Conservation (phyloP, 106 monocot species). For the Narthecium ossifragum region DNA sequence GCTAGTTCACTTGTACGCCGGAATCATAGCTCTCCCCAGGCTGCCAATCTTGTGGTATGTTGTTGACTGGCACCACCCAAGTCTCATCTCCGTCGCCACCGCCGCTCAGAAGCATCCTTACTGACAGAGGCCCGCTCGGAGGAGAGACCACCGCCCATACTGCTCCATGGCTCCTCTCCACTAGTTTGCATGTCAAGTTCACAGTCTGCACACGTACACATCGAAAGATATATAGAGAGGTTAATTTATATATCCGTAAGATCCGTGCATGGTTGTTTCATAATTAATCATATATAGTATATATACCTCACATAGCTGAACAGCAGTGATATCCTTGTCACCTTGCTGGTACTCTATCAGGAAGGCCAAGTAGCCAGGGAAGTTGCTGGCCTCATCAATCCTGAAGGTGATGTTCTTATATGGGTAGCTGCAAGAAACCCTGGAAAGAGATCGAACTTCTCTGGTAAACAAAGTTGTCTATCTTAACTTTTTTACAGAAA, state of each 20-base stretch:
- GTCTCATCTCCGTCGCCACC: slow-evolving; percentile 33
- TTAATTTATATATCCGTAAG: background rate
- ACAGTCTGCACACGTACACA: slow-evolving; percentile 35
- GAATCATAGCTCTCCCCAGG: slow-evolving; percentile 50
- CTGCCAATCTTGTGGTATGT: slow-evolving; percentile 51
- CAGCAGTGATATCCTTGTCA: slow-evolving; percentile 49
- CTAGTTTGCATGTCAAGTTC: slow-evolving; percentile 51
- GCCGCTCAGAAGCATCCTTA: slow-evolving; percentile 57
- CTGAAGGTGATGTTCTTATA: slow-evolving; percentile 64
- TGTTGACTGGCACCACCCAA: slow-evolving; percentile 41
- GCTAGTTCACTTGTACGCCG: slow-evolving; percentile 45
- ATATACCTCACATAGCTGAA: slow-evolving; percentile 66
- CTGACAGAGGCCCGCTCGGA: slow-evolving; percentile 46
- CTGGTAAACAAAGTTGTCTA: background rate
- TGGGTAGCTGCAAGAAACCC: slow-evolving; percentile 64
- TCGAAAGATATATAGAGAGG: background rate
- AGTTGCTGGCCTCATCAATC: slow-evolving; percentile 56
- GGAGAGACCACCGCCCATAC: slow-evolving; percentile 49
- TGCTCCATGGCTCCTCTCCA: slow-evolving; percentile 56
- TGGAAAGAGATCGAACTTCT: slow-evolving; percentile 2
- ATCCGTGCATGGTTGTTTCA: too few species aligned
- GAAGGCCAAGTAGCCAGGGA: slow-evolving; percentile 54
- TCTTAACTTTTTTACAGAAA: background rate
- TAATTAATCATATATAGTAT: background rate
- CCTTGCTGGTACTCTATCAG: slow-evolving; percentile 59